Evolutionary conservation across 2,329 filamentous ascomycete genomes (phyloP), one percentile per base, ranked within the genome.

Genomic region (Emmonsia crescens): DNA sequence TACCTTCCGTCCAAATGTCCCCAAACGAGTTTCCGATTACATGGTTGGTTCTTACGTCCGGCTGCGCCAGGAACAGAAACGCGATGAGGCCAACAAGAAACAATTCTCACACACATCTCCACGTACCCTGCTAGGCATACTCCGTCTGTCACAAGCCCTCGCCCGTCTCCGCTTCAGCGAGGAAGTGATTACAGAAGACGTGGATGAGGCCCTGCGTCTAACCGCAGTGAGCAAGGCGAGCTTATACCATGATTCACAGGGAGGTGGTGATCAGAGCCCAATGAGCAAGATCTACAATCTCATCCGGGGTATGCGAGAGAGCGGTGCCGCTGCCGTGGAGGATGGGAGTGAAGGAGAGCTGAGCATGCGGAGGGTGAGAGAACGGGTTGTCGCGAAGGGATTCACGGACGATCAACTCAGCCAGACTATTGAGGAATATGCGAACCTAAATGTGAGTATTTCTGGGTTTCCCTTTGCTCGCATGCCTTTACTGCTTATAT

Each of bases 11-110:
- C 94, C 94, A 8, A 85, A 87, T 0, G 89, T 99, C 4, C 91
- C 93, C 0, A 88, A 87, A 70, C 81, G 83, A 6, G 90, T 96
- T 3, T 92, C 90, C 0, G 94, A 99, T 73, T 99, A 99, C 79
- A 91, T 99, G 80, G 89, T 96, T 60, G 94, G 93, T 73, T 95
- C 93, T 0, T 99, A 99, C 72, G 94, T 99, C 38, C 89, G 90
- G 64, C 88, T 99, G 82, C 88, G 94, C 60, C 91, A 96, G 70
- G 85, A 92, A 71, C 91, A 96, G 75, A 91, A 93, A 75, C 86
- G 89, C 62, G 92, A 96, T 65, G 94, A 97, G 78, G 89, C 88
- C 74, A 87, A 85, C 72, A 93, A 93, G 78, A 90, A 92, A 76
- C 90, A 93, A 68, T 97, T 97, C 74, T 89, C 90, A 1, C 91